phyloP scores from a whole-genome alignment of 1,284 basidiomycete genomes.

The Pseudozyma hubeiensis region DNA sequence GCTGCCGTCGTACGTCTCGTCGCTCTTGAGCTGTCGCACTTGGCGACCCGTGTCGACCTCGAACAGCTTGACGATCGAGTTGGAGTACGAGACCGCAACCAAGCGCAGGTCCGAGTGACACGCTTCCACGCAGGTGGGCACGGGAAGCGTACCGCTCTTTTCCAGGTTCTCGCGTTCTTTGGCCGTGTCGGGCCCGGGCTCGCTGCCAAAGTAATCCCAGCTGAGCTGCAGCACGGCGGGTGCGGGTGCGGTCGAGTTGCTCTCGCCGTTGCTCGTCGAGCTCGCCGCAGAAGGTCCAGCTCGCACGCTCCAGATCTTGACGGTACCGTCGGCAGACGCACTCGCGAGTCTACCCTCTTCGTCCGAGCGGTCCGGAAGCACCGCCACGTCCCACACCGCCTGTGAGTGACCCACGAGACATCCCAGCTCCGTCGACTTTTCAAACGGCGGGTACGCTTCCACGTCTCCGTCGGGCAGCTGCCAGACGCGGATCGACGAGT shows the following conservation, averaged over 20 bases:
- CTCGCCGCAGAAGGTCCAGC: slow-evolving; percentile 69
- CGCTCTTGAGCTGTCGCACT: slow-evolving; percentile 76
- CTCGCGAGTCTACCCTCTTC: slow-evolving; percentile 77
- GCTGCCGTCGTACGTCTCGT: slow-evolving; percentile 74
- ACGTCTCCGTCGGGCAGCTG: slow-evolving; percentile 71
- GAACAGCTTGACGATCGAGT: slow-evolving; percentile 89
- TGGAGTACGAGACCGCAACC: slow-evolving; percentile 82
- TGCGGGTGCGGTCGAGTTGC: slow-evolving; percentile 5
- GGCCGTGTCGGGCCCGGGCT: slow-evolving; percentile 59
- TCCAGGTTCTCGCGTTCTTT: slow-evolving; percentile 69
- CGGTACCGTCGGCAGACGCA: slow-evolving; percentile 87
- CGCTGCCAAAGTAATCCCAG: slow-evolving; percentile 78
- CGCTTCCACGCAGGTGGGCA: slow-evolving; percentile 86
- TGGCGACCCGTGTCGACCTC: slow-evolving; percentile 87
- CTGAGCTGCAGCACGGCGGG: slow-evolving; percentile 71
- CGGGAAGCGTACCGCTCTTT: slow-evolving; percentile 67
- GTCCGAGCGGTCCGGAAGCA: slow-evolving; percentile 66
- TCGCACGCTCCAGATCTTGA: slow-evolving; percentile 82
- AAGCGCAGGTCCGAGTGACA: slow-evolving; percentile 71
- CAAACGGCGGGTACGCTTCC: slow-evolving; percentile 85
- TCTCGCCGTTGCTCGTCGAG: slow-evolving; percentile 11
- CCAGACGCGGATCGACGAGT: slow-evolving; percentile 93
- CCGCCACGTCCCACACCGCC: slow-evolving; percentile 90
- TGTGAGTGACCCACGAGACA: slow-evolving; percentile 91
- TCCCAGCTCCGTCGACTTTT: slow-evolving; percentile 80